Conservation (phyloP, 352 stramenopile species). For the Albugo laibachii region DNA sequence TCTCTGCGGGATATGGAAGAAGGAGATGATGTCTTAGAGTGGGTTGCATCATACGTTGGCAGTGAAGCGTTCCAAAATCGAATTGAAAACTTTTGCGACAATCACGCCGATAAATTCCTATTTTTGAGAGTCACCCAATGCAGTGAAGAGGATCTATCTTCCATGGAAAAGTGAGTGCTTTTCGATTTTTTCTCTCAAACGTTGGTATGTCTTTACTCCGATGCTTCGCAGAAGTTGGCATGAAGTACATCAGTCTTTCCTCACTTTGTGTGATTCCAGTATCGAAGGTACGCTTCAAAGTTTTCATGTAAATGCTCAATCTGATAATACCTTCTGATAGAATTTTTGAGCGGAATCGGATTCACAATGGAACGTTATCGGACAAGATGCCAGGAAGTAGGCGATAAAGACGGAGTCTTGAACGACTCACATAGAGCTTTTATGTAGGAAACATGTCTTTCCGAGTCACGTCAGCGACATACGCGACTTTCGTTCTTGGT, state of each 20-base stretch:
- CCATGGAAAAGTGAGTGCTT: conserved; percentile 22
- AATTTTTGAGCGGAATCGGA: conserved; percentile 26
- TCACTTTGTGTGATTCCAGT: conserved; percentile 36
- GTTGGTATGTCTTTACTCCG: background rate
- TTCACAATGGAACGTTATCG: conserved; percentile 63
- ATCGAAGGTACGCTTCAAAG: conserved; percentile 21
- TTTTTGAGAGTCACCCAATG: conserved; percentile 41
- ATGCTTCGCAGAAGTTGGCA: conserved; percentile 22
- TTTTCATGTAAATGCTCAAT: background rate
- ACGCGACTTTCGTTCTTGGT: conserved; percentile 62
- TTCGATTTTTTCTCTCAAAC: background rate
- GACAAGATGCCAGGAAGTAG: conserved; percentile 28
- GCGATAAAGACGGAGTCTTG: background rate
- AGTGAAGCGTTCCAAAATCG: conserved; percentile 43
- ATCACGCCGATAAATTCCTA: conserved; percentile 32
- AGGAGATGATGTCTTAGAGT: conserved; percentile 61
- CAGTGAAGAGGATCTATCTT: conserved; percentile 37
- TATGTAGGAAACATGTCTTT: conserved; percentile 25
- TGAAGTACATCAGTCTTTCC: conserved; percentile 43
- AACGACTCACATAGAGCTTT: background rate
- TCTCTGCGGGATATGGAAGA: conserved; percentile 68
- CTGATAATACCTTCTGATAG: conserved; percentile 3
- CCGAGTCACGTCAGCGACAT: conserved; percentile 52
- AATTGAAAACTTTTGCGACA: conserved; percentile 41
- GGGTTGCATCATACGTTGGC: conserved; percentile 50